Evolutionary conservation across 2,329 filamentous ascomycete genomes (phyloP).

Genomic region (Pseudocercospora crystallina): DNA sequence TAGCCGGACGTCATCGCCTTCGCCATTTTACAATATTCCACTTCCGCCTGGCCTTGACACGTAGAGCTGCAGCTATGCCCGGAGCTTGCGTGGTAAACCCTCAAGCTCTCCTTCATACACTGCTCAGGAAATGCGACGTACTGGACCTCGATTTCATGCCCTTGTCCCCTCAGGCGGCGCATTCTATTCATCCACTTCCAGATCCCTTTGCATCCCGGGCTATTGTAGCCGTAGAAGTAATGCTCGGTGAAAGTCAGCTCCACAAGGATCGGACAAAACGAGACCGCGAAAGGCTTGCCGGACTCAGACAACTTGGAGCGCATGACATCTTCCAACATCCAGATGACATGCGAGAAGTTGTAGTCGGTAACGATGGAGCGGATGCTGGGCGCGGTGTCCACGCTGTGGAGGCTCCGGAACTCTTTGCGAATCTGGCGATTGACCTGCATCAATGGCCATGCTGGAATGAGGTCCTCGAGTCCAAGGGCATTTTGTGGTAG

Average conservation of each 20-base stretch:
- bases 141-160: too few species aligned
- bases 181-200: too few species aligned
- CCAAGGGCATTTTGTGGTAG: background rate
- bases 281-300: background rate
- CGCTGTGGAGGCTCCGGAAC: conserved; percentile 1
- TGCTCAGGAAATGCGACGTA: too few species aligned
- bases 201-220: too few species aligned
- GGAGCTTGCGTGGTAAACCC: too few species aligned
- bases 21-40: too few species aligned
- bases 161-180: too few species aligned
- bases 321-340: background rate
- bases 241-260: background rate
- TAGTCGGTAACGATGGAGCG: background rate
- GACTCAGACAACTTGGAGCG: background rate
- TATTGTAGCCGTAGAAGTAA: too few species aligned
- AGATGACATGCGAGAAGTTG: conserved; percentile 12
- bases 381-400: conserved; percentile 2
- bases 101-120: too few species aligned
- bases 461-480: background rate
- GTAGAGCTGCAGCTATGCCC: too few species aligned
- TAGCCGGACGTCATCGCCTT: too few species aligned
- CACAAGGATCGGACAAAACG: background rate
- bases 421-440: conserved; percentile 7
- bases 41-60: too few species aligned
- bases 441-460: background rate